Evolutionary conservation across 2,329 filamentous ascomycete genomes (phyloP), one percentile per base, ranked within the genome.

Genomic region (Chrysoporthe puriensis): DNA sequence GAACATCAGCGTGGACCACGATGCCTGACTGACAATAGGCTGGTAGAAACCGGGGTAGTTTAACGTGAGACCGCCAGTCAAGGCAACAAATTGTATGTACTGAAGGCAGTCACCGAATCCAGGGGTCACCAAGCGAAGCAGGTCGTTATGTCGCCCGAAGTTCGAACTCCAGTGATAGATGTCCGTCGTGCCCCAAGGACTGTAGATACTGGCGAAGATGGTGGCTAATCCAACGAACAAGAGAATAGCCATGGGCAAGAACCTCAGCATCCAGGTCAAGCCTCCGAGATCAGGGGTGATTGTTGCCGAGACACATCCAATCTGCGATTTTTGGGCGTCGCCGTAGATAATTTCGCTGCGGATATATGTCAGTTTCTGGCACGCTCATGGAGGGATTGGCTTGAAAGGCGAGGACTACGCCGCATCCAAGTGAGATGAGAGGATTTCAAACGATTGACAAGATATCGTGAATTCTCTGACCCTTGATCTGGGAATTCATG

Each of bases 101-200:
- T 98, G 94, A 66, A 99, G 84, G 75, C 96, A 99, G 76, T 99
- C 96, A 7, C 93, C 94, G 76, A 99, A 98, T 0, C 96, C 96
- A 5, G 96, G 96, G 0, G 96, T 99, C 44, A 99, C 93, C 60
- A 99, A 84, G 66, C 96, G 90, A 64, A 99, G 84, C 72, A 97
- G 83, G 79, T 99, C 96, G 70, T 93, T 92, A 73, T 99, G 96
- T 73, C 95, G 89, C 46, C 96, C 96, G 77, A 97, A 98, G 77
- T 99, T 99, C 75, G 93, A 96, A n/a, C 93, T 94, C 94, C 95
- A 99, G 72, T 92, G 90, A 77, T 98, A 98, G 26, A 95, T 85
- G 76, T 99, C 92, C 8, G 88, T 88, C 1, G 93, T 92, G 26
- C 96, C 96, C 95, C 96, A 99, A 0, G 96, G 96, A 75, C 94